phyloP scores from a whole-genome alignment of 148 eudicot species.

The Camellia sinensis region DNA sequence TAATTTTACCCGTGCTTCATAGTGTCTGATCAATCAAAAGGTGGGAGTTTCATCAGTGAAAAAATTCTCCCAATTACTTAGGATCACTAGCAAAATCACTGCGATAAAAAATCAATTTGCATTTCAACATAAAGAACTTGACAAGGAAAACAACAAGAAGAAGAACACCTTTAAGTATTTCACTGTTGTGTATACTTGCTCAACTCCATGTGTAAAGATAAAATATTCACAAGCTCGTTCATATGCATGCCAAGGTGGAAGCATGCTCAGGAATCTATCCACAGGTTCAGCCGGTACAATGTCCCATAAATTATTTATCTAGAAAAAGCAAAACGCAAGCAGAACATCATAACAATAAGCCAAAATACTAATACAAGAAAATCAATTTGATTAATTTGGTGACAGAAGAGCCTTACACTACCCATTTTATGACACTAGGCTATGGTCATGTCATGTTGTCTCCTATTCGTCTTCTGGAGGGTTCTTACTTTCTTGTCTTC shows the following conservation, averaged over 20 bases:
- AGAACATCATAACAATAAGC: slow-evolving; percentile 3
- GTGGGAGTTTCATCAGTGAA: neutral
- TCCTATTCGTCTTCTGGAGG: neutral
- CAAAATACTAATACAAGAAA: neutral
- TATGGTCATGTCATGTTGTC: neutral
- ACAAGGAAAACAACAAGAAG: slow-evolving; percentile 4
- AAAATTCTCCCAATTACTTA: neutral
- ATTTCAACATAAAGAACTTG: neutral
- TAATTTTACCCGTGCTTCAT: too few relatives aligned
- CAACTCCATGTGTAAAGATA: slow-evolving; percentile 60
- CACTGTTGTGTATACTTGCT: slow-evolving; percentile 83
- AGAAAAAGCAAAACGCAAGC: slow-evolving; percentile 16
- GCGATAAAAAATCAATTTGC: neutral
- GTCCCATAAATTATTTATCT: slow-evolving; percentile 77
- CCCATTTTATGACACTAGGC: neutral
- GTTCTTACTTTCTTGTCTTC: neutral
- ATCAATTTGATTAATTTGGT: neutral
- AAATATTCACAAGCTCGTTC: slow-evolving; percentile 88
- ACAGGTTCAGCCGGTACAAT: slow-evolving; percentile 74
- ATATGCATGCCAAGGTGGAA: slow-evolving; percentile 99
- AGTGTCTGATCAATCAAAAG: slow-evolving; percentile 9
- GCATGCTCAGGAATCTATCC: slow-evolving; percentile 87
- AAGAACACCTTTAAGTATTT: slow-evolving; percentile 61
- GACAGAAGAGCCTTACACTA: neutral
- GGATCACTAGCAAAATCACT: neutral